Percentiles rank a stretch among this genome's conserved stretches.
Conservation (phyloP, 495 filamentous ascomycete genomes). For the Trichocladium uniseriatum region DNA sequence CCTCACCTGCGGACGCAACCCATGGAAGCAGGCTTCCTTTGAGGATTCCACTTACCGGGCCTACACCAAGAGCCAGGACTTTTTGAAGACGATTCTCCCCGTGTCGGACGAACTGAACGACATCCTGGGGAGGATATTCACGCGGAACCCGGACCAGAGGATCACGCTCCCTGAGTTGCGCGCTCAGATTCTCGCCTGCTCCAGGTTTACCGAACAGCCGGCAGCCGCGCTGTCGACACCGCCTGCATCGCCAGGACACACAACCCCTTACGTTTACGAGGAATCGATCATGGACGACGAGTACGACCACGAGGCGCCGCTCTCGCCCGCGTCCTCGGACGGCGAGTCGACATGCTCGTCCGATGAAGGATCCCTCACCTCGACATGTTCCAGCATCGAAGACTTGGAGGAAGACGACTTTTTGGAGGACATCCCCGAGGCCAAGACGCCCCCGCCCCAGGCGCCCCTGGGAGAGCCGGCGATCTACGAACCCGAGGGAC, state of each 20-base stretch:
- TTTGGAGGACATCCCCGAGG: constrained; percentile 33
- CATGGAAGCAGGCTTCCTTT: constrained; percentile 89
- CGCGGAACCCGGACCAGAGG: constrained; percentile 73
- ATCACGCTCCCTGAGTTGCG: constrained; percentile 79
- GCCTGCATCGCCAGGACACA: constrained; percentile 31
- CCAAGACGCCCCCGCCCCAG: constrained; percentile 32
- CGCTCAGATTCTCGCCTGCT: constrained; percentile 65
- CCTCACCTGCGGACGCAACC: constrained; percentile 94
- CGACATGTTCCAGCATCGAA: constrained; percentile 38
- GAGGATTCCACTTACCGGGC: constrained; percentile 95
- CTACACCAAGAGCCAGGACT: constrained; percentile 74
- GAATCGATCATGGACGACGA: constrained; percentile 31
- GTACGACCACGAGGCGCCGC: constrained; percentile 28
- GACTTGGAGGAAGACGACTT: constrained; percentile 32
- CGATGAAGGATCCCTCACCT: constrained; percentile 37
- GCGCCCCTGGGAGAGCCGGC: constrained; percentile 16
- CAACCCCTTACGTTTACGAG: constrained; percentile 35
- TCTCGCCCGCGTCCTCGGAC: constrained; percentile 36
- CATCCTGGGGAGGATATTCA: constrained; percentile 85
- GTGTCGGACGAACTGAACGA: constrained; percentile 81
- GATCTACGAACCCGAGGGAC: constrained; percentile 36
- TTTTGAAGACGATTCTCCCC: constrained; percentile 87
- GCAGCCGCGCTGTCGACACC: constrained; percentile 25
- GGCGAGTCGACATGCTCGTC: constrained; percentile 39
- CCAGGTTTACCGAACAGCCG: constrained; percentile 55